phyloP scores from a whole-genome alignment of 345 rosid species.

The Salix arbutifolia region DNA sequence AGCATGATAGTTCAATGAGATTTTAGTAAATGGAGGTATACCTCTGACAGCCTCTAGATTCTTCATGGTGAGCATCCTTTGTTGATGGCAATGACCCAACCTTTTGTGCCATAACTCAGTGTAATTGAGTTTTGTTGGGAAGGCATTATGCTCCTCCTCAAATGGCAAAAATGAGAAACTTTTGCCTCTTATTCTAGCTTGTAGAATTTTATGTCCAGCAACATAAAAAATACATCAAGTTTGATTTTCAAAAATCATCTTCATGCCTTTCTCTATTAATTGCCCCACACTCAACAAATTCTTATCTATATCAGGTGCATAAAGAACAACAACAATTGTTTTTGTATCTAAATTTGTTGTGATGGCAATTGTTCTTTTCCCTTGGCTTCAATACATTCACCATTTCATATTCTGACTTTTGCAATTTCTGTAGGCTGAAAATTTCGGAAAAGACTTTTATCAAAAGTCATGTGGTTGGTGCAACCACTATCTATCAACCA shows the following conservation, averaged over 20 bases:
- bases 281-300: constrained; percentile 20
- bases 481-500: not conserved
- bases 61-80: not conserved
- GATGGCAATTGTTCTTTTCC: not conserved
- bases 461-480: too few species aligned
- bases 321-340: not conserved
- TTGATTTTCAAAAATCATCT: constrained; percentile 1
- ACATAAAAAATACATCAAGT: not conserved
- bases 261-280: not conserved
- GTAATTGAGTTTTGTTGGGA: too few species aligned
- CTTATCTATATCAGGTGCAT: constrained; percentile 1
- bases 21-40: not conserved
- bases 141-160: not conserved
- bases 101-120: not conserved
- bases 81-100: not conserved
- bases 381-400: not conserved
- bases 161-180: not conserved
- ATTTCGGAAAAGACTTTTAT: not conserved
- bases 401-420: not conserved
- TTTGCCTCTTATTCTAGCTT: not conserved
- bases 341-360: not conserved
- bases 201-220: not conserved
- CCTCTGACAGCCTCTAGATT: not conserved
- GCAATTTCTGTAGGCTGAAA: not conserved
- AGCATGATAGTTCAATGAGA: not conserved